phyloP scores from a whole-genome alignment of 257 asterid species.

The Nicotiana sylvestris region DNA sequence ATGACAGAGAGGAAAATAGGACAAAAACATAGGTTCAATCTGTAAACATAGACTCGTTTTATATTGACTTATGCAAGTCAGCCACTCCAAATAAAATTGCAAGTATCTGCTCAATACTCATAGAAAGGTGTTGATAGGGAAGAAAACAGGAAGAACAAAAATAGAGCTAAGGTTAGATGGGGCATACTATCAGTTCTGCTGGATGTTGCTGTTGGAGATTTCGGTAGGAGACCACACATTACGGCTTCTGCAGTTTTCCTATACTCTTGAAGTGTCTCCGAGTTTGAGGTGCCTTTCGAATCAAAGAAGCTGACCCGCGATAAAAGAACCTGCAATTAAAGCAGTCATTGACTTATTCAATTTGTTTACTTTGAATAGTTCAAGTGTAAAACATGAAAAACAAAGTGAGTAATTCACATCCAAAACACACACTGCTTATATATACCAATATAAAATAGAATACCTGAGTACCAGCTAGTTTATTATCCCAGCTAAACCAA shows the following conservation, averaged over 20 bases:
- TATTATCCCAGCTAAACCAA: constrained; percentile 97
- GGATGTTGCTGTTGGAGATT: constrained; percentile 72
- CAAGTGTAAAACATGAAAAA: not conserved
- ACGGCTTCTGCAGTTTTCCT: constrained; percentile 77
- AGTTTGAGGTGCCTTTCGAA: constrained; percentile 38
- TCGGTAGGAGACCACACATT: constrained; percentile 80
- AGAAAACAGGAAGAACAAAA: not conserved
- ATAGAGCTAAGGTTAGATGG: constrained; percentile 2
- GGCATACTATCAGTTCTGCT: constrained; percentile 65
- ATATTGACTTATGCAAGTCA: not conserved
- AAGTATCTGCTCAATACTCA: not conserved
- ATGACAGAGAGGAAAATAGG: not conserved
- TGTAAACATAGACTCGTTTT: not conserved
- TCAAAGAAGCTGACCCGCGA: constrained; percentile 76
- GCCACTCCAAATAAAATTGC: not conserved
- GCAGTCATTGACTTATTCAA: not conserved
- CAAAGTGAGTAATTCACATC: not conserved
- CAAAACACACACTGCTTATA: not conserved
- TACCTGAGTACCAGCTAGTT: constrained; percentile 87
- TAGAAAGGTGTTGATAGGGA: not conserved
- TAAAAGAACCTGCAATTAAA: constrained; percentile 59
- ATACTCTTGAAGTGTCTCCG: constrained; percentile 41
- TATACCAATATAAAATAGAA: not conserved
- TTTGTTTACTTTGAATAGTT: not conserved
- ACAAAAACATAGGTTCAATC: not conserved